A percentile compares a stretch with the other conserved stretches of the same genome.
Conservation (phyloP, 2,329 filamentous ascomycete species). For the Colletotrichum orchidophilum region DNA sequence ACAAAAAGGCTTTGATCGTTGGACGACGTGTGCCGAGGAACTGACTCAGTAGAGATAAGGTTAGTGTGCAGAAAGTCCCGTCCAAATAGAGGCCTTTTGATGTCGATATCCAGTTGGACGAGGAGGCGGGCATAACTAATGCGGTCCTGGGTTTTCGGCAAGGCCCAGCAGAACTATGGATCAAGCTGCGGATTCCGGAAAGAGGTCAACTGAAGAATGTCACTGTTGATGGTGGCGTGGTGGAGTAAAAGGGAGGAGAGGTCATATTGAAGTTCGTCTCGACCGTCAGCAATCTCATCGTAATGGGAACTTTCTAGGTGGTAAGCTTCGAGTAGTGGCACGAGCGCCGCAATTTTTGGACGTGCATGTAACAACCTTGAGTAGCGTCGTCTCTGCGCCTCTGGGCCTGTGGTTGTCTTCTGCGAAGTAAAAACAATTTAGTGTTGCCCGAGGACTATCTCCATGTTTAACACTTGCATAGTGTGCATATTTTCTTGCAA, state of each 20-base stretch:
- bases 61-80: background rate
- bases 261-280: background rate
- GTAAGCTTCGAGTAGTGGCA: background rate
- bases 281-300: background rate
- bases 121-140: background rate
- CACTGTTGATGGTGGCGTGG: background rate
- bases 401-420: too few species aligned
- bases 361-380: too few species aligned
- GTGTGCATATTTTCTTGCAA: too few species aligned
- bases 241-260: background rate
- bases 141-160: background rate
- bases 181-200: constrained; percentile 4
- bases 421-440: too few species aligned
- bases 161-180: constrained; percentile 2
- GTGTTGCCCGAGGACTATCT: too few species aligned
- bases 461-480: too few species aligned
- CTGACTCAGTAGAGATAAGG: background rate
- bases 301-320: background rate
- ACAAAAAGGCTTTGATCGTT: constrained; percentile 1
- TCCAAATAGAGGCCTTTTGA: constrained; percentile 2
- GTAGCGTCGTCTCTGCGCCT: too few species aligned
- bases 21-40: background rate
- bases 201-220: background rate
- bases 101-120: constrained; percentile 1
- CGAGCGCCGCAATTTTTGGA: too few species aligned